Percentiles rank a stretch among this genome's conserved stretches.
Evolutionary conservation across 2,329 filamentous ascomycete genomes (phyloP).

Genomic region (Xylaria sp.): DNA sequence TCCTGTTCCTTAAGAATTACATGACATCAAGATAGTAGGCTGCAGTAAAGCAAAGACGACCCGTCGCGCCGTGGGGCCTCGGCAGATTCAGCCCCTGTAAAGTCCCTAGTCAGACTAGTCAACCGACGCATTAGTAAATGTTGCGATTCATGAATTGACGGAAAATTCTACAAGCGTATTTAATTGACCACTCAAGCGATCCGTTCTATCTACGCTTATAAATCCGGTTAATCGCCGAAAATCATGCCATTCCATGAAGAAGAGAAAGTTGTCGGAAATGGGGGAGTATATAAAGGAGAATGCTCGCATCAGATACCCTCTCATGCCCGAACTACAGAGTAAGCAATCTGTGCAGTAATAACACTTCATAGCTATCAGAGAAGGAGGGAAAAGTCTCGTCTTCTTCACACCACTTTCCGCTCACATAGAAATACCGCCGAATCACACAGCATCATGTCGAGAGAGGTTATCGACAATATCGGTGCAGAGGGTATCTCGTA

Average conservation of each 20-base stretch:
- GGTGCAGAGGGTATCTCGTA: conserved; percentile 51
- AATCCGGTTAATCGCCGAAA: conserved; percentile 1
- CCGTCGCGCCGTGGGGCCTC: not conserved
- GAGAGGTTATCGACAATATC: conserved; percentile 5
- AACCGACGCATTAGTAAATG: not conserved
- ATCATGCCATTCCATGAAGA: not conserved
- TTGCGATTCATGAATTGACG: not conserved
- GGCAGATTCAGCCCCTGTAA: not conserved
- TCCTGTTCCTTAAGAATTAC: too few relatives aligned
- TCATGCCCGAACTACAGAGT: not conserved
- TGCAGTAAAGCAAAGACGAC: too few relatives aligned
- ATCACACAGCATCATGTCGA: conserved; percentile 16
- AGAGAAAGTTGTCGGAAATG: not conserved
- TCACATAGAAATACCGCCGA: not conserved
- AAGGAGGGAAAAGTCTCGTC: not conserved
- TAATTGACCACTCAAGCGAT: not conserved
- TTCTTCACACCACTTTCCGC: not conserved
- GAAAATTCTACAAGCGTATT: not conserved
- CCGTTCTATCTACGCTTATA: not conserved
- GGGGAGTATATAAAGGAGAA: conserved; percentile 5
- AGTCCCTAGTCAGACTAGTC: not conserved
- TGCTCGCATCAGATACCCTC: not conserved
- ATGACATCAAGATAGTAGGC: too few relatives aligned
- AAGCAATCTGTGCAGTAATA: not conserved
- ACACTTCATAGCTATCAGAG: not conserved